Evolutionary conservation across 306 rosid species (phyloP), one percentile per base, ranked within the genome.

Genomic region (Clitoria ternatea): DNA sequence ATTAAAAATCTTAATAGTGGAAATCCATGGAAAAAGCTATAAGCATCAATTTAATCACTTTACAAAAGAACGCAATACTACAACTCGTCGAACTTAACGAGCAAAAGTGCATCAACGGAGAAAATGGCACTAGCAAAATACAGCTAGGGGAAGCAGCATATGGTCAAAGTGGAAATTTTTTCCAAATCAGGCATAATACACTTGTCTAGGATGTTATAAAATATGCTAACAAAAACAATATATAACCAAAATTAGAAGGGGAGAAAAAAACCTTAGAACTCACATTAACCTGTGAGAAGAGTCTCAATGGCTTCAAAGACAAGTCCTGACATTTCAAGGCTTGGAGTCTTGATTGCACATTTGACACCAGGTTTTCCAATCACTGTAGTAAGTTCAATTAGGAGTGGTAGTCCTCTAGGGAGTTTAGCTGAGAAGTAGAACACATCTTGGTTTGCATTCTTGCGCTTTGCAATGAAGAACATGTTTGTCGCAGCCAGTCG

Each of bases 391-490:
- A 92, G 90, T 76, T 92, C 94, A 48, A 87, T 73, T 69, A 92
- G 57, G 69, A 92, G 89, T 1, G 96, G 96, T 37, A 84, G 40
- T 72, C 97, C 96, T 75, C 83, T 75, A 7, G 97, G 94, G 79
- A 89, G 72, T 71, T 85, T 89, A 20, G 87, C 78, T 13, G 97
- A 92, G 89, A 92, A 87, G 85, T 92, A 92, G 76, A 92, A 89
- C 67, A 92, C 97, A 17, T 92, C 97, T 81, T 92, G 94, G 79
- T 89, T 87, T 22, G 88, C 90, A 27, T 92, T 83, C 80, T 85
- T 92, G 77, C 94, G 95, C 69, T 88, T 87, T 0, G 97, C 96
- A 61, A 92, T 89, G 26, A 89, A 89, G 87, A 92, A 92, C 93
- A 92, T 76, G 82, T 89, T 85, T 54, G 91, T 74, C 9, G 85